Evolutionary conservation across 306 rosid genomes (phyloP).

Genomic region (Prosopis cineraria): DNA sequence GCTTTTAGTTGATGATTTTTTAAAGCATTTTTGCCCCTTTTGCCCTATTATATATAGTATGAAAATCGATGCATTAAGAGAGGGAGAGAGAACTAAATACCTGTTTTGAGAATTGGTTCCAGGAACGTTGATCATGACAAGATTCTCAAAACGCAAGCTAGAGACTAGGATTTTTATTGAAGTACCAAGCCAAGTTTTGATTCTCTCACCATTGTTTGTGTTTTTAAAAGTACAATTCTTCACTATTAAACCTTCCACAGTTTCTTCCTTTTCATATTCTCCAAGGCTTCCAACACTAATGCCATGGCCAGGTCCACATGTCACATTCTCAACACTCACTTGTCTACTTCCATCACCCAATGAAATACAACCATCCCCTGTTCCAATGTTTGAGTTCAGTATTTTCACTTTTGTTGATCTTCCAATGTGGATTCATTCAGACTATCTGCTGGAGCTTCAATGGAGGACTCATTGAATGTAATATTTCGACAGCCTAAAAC

Average conservation of each 20-base stretch:
- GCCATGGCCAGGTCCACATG: neutral
- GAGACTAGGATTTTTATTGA: neutral
- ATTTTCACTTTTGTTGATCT: neutral
- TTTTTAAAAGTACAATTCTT: neutral
- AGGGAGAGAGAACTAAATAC: neutral
- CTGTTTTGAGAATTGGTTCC: neutral
- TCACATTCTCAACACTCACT: neutral
- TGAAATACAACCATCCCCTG: neutral
- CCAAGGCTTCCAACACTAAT: neutral
- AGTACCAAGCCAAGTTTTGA: neutral
- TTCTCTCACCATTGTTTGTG: neutral
- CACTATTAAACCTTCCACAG: neutral
- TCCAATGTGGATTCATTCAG: neutral
- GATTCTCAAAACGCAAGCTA: neutral
- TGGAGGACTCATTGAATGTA: neutral
- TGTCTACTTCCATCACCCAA: neutral
- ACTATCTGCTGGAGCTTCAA: neutral
- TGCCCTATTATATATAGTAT: too few species aligned
- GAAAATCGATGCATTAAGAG: neutral
- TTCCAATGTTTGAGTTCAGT: neutral
- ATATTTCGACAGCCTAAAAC: neutral
- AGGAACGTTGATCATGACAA: neutral
- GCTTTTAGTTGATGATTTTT: too few species aligned
- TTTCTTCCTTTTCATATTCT: neutral
- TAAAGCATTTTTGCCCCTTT: too few species aligned